phyloP scores from a whole-genome alignment of 352 stramenopile genomes.

The Phytophthora pistaciae region DNA sequence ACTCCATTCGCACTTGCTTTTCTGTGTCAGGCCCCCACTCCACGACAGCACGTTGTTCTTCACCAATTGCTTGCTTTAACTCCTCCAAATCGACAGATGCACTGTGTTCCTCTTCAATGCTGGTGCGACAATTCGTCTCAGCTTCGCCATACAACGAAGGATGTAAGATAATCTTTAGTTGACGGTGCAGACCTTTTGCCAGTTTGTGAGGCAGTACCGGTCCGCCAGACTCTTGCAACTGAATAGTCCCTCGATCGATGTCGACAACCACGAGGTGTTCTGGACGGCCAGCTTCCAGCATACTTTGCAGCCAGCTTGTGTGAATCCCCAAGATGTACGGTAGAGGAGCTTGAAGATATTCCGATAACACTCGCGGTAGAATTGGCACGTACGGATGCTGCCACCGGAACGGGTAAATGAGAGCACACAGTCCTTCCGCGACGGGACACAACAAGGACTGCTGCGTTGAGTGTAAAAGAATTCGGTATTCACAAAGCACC shows the following conservation, averaged over 20 bases:
- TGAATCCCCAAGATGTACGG: slow-evolving; percentile 88
- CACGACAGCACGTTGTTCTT: slow-evolving; percentile 18
- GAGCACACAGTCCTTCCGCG: slow-evolving; percentile 74
- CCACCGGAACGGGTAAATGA: slow-evolving; percentile 90
- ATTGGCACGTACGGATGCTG: slow-evolving; percentile 89
- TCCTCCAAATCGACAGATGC: slow-evolving; percentile 13
- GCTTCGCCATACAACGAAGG: slow-evolving; percentile 40
- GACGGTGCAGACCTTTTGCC: slow-evolving; percentile 51
- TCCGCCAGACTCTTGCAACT: slow-evolving; percentile 59
- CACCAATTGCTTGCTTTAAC: slow-evolving; percentile 10
- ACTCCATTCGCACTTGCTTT: slow-evolving; percentile 75
- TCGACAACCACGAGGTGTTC: slow-evolving; percentile 89
- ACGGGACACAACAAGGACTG: slow-evolving; percentile 81
- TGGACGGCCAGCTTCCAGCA: slow-evolving; percentile 75
- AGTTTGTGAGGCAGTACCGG: slow-evolving; percentile 69
- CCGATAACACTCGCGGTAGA: slow-evolving; percentile 78
- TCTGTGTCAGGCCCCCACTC: slow-evolving; percentile 51
- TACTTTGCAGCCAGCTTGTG: slow-evolving; percentile 66
- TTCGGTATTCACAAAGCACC: slow-evolving; percentile 81
- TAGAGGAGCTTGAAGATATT: slow-evolving; percentile 86
- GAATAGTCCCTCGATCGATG: slow-evolving; percentile 73
- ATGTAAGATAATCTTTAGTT: slow-evolving; percentile 66
- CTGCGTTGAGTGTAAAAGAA: slow-evolving; percentile 83
- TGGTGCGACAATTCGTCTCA: slow-evolving; percentile 5
- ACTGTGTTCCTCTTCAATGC: slow-evolving; percentile 10